A percentile compares a stretch with the other conserved stretches of the same genome.
Evolutionary conservation across 139 green algal species (phyloP).

Genomic region (Ulvella scutata): DNA sequence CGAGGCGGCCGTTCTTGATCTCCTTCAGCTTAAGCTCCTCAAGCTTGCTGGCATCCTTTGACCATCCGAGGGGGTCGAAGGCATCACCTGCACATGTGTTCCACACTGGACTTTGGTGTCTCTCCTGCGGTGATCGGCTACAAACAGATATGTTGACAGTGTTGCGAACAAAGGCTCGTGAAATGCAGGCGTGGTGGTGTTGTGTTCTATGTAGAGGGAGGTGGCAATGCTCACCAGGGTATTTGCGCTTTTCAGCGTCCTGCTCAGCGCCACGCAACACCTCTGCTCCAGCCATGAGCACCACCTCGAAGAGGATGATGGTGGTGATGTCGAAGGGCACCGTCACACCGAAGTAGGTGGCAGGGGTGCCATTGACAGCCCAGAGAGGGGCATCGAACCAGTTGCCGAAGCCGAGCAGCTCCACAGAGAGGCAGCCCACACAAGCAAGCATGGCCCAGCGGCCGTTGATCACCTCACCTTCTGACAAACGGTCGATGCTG

Average conservation of each 20-base stretch:
- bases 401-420: conserved; percentile 53
- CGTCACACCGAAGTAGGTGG: conserved; percentile 59
- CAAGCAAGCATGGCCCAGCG: conserved; percentile 58
- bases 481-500: conserved; percentile 12
- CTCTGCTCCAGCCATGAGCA: conserved; percentile 54
- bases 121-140: neutral
- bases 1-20: conserved; percentile 82
- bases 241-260: conserved; percentile 49
- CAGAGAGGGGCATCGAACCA: conserved; percentile 58
- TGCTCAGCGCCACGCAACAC: conserved; percentile 36
- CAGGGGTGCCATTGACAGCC: conserved; percentile 45
- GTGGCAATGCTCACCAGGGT: conserved; percentile 40
- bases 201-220: too few relatives aligned
- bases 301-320: conserved; percentile 45
- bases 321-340: conserved; percentile 68
- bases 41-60: conserved; percentile 48
- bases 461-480: conserved; percentile 47
- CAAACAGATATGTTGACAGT: too few relatives aligned
- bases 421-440: conserved; percentile 39
- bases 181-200: too few relatives aligned
- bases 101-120: neutral
- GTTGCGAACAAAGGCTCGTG: too few relatives aligned
- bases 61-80: conserved; percentile 77
- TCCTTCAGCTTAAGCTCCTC: conserved; percentile 74
- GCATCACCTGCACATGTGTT: conserved; percentile 32